These are phyloP conservation scores for Macrolepiota fuliginosa DNA, from an alignment of 768 basidiomycete genomes.

Conservation along the genomic window DNA sequence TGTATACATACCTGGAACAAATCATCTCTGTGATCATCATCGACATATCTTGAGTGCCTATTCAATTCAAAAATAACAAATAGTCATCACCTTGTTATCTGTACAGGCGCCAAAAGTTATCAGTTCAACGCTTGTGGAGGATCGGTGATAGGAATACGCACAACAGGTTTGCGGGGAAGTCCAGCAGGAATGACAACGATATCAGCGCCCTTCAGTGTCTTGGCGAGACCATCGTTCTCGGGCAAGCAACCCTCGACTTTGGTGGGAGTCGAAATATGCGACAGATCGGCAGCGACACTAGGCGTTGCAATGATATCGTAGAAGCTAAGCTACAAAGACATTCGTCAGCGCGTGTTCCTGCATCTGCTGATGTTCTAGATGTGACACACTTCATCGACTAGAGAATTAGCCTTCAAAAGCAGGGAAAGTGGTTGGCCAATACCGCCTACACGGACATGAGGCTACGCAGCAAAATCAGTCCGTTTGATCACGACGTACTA, in stretches of 20 bases:
- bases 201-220: conserved; percentile 81
- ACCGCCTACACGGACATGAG: conserved; percentile 56
- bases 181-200: conserved; percentile 96
- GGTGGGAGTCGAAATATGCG: conserved; percentile 88
- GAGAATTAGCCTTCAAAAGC: conserved; percentile 82
- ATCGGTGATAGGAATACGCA: conserved; percentile 40
- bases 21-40: conserved; percentile 64
- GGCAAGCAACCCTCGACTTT: conserved; percentile 82
- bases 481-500: conserved; percentile 42
- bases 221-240: conserved; percentile 78
- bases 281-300: conserved; percentile 93
- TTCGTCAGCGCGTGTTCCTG: not conserved
- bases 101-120: conserved; percentile 17
- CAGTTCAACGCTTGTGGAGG: conserved; percentile 4
- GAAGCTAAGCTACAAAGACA: conserved; percentile 63
- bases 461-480: not conserved
- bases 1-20: conserved; percentile 76
- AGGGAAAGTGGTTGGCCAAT: conserved; percentile 97
- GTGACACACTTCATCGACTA: conserved; percentile 66
- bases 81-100: conserved; percentile 52
- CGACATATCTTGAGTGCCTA: conserved; percentile 14
- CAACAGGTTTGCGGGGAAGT: conserved; percentile 92
- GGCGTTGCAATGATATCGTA: conserved; percentile 98
- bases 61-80: conserved; percentile 10
- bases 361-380: not conserved